Percentiles rank a stretch among this genome's conserved stretches.
Evolutionary conservation across 495 filamentous ascomycete genomes (phyloP).

Genomic region (Evernia prunastri): DNA sequence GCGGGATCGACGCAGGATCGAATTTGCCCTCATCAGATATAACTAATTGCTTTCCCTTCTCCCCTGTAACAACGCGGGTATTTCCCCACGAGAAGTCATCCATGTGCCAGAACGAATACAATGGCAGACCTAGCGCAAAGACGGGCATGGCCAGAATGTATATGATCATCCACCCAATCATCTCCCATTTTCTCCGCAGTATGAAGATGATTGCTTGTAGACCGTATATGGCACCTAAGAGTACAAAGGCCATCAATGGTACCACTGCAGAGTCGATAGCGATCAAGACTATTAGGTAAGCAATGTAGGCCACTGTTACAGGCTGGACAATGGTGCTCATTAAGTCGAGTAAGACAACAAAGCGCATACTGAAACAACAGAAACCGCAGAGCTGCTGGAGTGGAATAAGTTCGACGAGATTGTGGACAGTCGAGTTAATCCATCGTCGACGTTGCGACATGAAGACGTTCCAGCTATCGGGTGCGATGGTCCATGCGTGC

Average conservation of each 20-base stretch:
- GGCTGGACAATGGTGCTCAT: slow-evolving; percentile 88
- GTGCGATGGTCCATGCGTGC: slow-evolving; percentile 93
- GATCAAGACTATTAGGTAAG: slow-evolving; percentile 78
- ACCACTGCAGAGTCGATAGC: slow-evolving; percentile 52
- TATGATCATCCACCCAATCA: slow-evolving; percentile 98
- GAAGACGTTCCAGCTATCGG: slow-evolving; percentile 89
- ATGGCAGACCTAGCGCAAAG: slow-evolving; percentile 81
- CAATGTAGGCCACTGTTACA: slow-evolving; percentile 85
- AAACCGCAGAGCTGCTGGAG: slow-evolving; percentile 94
- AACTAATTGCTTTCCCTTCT: slow-evolving; percentile 85
- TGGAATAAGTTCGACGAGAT: slow-evolving; percentile 90
- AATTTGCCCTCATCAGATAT: slow-evolving; percentile 98
- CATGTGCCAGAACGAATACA: slow-evolving; percentile 99
- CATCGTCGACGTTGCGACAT: slow-evolving; percentile 96
- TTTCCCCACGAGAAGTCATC: slow-evolving; percentile 99
- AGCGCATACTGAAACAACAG: slow-evolving; percentile 99
- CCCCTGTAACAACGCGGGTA: slow-evolving; percentile 93
- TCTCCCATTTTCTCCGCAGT: slow-evolving; percentile 92
- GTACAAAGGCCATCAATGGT: slow-evolving; percentile 77
- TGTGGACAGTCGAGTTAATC: slow-evolving; percentile 99
- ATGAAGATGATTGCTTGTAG: slow-evolving; percentile 97
- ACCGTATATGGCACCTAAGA: slow-evolving; percentile 92
- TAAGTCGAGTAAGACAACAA: slow-evolving; percentile 92
- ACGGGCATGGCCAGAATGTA: slow-evolving; percentile 90
- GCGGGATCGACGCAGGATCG: slow-evolving; percentile 83